phyloP scores from a whole-genome alignment of 139 green algal species.

The Pycnococcus provasolii region DNA sequence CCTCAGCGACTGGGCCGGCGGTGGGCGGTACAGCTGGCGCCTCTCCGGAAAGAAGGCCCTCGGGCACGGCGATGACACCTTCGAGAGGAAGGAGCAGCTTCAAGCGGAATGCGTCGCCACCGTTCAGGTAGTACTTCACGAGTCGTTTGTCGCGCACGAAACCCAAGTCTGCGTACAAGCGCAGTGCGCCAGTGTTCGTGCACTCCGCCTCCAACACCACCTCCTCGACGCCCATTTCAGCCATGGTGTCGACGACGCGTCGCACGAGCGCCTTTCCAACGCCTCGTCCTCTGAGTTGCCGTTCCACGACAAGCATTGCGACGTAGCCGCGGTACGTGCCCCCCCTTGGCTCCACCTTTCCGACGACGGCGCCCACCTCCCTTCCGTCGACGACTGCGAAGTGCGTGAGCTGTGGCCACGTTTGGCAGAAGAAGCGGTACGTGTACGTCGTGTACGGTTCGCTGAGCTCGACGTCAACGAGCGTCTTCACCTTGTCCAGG shows the following conservation, averaged over 20 bases:
- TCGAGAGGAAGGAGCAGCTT: slow-evolving; percentile 79
- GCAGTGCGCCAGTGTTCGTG: slow-evolving; percentile 77
- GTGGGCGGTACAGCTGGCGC: no score
- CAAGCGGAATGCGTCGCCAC: slow-evolving; percentile 82
- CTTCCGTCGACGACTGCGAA: slow-evolving; percentile 1
- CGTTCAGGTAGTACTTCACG: slow-evolving; percentile 90
- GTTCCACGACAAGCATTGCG: slow-evolving; percentile 91
- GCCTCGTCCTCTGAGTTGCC: no score
- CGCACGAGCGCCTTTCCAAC: slow-evolving; percentile 59
- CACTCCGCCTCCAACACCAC: slow-evolving; percentile 93
- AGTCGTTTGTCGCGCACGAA: slow-evolving; percentile 96
- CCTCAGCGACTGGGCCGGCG: no score
- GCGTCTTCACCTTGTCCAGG: slow-evolving; percentile 66
- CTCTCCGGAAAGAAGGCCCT: neutral
- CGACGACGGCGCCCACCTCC: slow-evolving; percentile 63
- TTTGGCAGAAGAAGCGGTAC: slow-evolving; percentile 83
- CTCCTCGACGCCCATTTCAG: slow-evolving; percentile 52
- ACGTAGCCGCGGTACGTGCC: slow-evolving; percentile 78
- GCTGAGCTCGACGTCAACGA: slow-evolving; percentile 86
- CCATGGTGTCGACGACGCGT: slow-evolving; percentile 57
- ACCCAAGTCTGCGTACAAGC: slow-evolving; percentile 85
- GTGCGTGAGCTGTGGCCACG: slow-evolving; percentile 71
- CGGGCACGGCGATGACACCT: neutral
- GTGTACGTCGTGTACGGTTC: slow-evolving; percentile 99
- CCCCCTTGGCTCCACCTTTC: slow-evolving; percentile 78